Base-by-base conservation (phyloP, 2,329 filamentous ascomycete species). In the Penicillium polonicum region DNA sequence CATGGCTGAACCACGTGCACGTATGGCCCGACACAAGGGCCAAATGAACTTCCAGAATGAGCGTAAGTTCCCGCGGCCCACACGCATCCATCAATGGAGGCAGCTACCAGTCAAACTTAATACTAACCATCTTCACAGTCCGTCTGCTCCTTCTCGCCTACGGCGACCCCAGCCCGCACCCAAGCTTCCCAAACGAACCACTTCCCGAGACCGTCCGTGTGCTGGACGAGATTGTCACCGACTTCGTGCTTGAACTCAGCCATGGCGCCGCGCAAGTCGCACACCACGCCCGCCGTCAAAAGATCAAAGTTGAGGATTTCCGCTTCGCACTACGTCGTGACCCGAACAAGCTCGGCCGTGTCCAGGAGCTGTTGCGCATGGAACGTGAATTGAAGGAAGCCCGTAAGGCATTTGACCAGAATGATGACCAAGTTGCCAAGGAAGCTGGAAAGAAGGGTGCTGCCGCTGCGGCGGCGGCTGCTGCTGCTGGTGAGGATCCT, bases 231-330 rank as follows among this genome's bases (percentile, higher is more conserved):
- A 93, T 97, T 67, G 86, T 96, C 60, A 96, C 92, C 61, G 94
- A 97, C 79, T 97, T 96, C 80, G 91, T 97, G 73, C 91, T 96
- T 72, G 91, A 94, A 74, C 88, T 94, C 54, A 93, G 90, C 76
- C 94, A 96, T 79, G 88, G 91, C 71, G 93, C 94, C 4, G 91
- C 92, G 5, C 86, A 90, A 44, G 88, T 88, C 52, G 94, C 94
- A 0, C 87, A 90, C 73, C 91, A 96, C 75, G 87, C 90, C 2
- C 89, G 92, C 0, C 89, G 94, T 2, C 91, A 96, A 69, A 99
- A 99, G 78, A 92, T 99, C 78, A 99, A 99, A 75, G 90, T 96
- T 69, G 93, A 97, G 70, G 94, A 99, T 76, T 96, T 99, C 78
- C 92, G 95, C 70, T 99, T 96, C 76, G 91, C 92, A 39, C 85